phyloP scores from a whole-genome alignment of 768 basidiomycete species.

The Rhizopogon vesiculosus region DNA sequence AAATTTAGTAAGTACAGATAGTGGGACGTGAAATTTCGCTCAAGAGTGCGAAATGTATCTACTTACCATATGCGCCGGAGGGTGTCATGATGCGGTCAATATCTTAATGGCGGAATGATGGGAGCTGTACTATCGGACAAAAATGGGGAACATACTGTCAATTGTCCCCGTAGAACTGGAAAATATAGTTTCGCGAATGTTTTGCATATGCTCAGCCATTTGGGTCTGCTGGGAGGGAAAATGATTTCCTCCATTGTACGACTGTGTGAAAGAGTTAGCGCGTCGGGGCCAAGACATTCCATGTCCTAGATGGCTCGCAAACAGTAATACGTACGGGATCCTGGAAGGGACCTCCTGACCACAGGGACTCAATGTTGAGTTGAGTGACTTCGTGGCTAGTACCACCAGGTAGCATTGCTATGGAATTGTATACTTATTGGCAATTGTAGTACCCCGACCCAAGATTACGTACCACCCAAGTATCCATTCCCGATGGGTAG shows the following conservation, averaged over 20 bases:
- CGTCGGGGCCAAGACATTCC: not conserved
- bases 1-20: not conserved
- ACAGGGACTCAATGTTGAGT: slow-evolving; percentile 72
- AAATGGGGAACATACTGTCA: slow-evolving; percentile 32
- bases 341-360: slow-evolving; percentile 71
- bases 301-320: not conserved
- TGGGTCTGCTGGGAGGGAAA: slow-evolving; percentile 36
- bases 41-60: not conserved
- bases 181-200: slow-evolving; percentile 55
- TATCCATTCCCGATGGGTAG: slow-evolving; percentile 76
- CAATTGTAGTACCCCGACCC: not conserved
- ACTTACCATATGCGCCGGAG: slow-evolving; percentile 58
- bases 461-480: slow-evolving; percentile 44
- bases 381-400: slow-evolving; percentile 55
- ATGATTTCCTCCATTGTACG: slow-evolving; percentile 71
- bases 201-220: slow-evolving; percentile 46
- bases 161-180: slow-evolving; percentile 54
- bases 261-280: slow-evolving; percentile 25
- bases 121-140: not conserved
- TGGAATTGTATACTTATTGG: not conserved
- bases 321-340: slow-evolving; percentile 42
- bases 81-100: slow-evolving; percentile 48
- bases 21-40: not conserved
- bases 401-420: slow-evolving; percentile 66
- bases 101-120: slow-evolving; percentile 29